phyloP scores from a whole-genome alignment of 2,329 filamentous ascomycete species.

The Pestalotiopsis sp. region DNA sequence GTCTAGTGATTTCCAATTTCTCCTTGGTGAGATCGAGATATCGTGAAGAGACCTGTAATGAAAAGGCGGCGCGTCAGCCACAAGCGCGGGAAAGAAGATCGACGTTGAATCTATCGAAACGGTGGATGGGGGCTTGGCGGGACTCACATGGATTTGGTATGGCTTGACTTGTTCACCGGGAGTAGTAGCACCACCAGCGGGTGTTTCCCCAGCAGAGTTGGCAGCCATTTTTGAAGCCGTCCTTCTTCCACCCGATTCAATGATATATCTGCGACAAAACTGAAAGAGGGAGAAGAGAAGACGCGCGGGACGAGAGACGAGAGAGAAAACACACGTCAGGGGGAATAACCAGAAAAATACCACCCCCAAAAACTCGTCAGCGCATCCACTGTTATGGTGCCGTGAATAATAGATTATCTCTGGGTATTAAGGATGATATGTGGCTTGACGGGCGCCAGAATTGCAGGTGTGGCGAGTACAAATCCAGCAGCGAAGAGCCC shows the following conservation, averaged over 20 bases:
- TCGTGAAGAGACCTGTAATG: conserved; percentile 61
- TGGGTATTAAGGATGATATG: conserved; percentile 1
- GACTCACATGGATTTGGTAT: conserved; percentile 60
- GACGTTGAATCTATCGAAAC: conserved; percentile 1
- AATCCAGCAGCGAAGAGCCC: conserved; percentile 16
- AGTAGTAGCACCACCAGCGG: background rate
- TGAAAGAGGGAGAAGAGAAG: background rate
- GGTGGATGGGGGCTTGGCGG: background rate
- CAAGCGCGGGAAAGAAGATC: conserved; percentile 15
- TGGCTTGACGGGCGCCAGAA: conserved; percentile 7
- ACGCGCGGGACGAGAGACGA: background rate
- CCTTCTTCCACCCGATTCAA: conserved; percentile 12
- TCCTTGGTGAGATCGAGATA: conserved; percentile 69
- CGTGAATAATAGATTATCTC: conserved; percentile 13
- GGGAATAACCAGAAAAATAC: background rate
- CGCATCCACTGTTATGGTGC: conserved; percentile 10
- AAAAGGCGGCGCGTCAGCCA: conserved; percentile 29
- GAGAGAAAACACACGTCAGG: background rate
- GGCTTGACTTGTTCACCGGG: conserved; percentile 47
- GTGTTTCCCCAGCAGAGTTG: conserved; percentile 24
- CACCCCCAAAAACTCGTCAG: background rate
- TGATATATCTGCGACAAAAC: conserved; percentile 11
- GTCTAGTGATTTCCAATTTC: conserved; percentile 67
- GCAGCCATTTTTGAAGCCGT: conserved; percentile 23
- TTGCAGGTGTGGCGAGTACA: conserved; percentile 30